phyloP scores from a whole-genome alignment of 306 rosid genomes.

The Pyrus communis region DNA sequence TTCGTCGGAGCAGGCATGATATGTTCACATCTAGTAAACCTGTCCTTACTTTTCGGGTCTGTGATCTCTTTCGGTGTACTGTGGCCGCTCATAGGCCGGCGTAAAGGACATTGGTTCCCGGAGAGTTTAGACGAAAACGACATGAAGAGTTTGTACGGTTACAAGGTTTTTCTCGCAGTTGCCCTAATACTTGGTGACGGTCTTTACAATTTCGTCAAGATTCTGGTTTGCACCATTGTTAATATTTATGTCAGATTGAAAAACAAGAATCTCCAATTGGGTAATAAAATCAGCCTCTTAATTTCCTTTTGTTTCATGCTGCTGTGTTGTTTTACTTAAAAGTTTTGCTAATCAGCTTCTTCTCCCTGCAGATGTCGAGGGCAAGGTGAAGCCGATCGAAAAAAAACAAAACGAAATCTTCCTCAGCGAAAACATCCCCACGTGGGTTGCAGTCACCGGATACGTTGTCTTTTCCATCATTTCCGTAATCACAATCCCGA shows the following conservation, averaged over 20 bases:
- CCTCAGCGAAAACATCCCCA: conserved; percentile 57
- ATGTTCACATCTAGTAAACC: conserved; percentile 76
- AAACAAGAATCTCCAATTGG: conserved; percentile 20
- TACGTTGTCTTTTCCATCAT: conserved; percentile 24
- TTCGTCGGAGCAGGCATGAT: conserved; percentile 98
- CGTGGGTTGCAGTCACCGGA: conserved; percentile 39
- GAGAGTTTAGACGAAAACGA: conserved; percentile 54
- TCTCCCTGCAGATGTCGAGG: conserved; percentile 21
- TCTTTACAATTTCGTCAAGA: conserved; percentile 67
- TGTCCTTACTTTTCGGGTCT: conserved; percentile 86
- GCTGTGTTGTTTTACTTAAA: neutral
- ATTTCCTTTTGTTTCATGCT: neutral
- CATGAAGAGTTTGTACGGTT: conserved; percentile 92
- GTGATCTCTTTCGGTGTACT: conserved; percentile 69
- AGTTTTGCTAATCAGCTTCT: neutral
- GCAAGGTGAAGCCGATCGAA: conserved; percentile 14
- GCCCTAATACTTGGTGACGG: conserved; percentile 86
- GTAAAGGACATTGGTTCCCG: conserved; percentile 73
- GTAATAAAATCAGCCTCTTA: neutral
- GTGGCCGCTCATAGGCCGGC: conserved; percentile 70
- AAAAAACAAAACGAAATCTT: conserved; percentile 50
- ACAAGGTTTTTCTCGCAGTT: conserved; percentile 78
- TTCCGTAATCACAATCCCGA: conserved; percentile 52
- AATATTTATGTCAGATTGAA: conserved; percentile 25
- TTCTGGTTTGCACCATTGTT: conserved; percentile 35